Conservation (phyloP, 2,329 filamentous ascomycete genomes). For the Aureobasidium melanogenum region DNA sequence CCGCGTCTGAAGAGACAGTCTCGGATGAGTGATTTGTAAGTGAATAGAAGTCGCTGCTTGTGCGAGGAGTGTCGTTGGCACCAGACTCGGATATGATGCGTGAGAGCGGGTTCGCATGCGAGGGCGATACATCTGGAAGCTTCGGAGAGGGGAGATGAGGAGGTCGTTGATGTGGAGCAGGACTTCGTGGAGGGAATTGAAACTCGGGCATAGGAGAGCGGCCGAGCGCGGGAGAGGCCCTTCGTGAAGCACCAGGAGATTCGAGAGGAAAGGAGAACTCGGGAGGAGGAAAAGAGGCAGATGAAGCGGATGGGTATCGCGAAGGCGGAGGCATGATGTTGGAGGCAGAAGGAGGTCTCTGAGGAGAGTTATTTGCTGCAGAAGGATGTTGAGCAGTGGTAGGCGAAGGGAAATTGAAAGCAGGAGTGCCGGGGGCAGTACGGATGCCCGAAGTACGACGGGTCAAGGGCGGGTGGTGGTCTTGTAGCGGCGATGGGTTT, state of each 20-base stretch:
- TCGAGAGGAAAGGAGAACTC: background rate
- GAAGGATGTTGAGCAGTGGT: background rate
- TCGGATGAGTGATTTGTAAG: constrained; percentile 92
- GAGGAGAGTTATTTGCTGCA: background rate
- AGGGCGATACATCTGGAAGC: background rate
- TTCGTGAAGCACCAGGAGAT: background rate
- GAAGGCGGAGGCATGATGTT: constrained; percentile 4
- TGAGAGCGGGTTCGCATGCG: constrained; percentile 43
- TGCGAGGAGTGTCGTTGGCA: constrained; percentile 69
- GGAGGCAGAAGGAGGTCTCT: background rate
- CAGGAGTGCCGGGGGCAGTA: constrained; percentile 14
- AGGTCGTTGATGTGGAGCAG: background rate
- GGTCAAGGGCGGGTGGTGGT: constrained; percentile 26
- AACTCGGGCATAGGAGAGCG: constrained; percentile 17
- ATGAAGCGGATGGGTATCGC: background rate
- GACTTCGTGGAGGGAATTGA: constrained; percentile 20
- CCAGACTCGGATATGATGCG: constrained; percentile 71
- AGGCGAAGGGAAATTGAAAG: constrained; percentile 6
- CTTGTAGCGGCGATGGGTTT: constrained; percentile 35
- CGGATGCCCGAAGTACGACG: constrained; percentile 22
- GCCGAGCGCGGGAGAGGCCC: background rate
- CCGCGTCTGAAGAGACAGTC: constrained; percentile 71
- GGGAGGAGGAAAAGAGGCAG: background rate
- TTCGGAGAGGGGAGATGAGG: background rate
- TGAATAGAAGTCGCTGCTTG: constrained; percentile 91